Evolutionary conservation across 2,329 filamentous ascomycete genomes (phyloP).

Genomic region (Dothistroma septosporum): DNA sequence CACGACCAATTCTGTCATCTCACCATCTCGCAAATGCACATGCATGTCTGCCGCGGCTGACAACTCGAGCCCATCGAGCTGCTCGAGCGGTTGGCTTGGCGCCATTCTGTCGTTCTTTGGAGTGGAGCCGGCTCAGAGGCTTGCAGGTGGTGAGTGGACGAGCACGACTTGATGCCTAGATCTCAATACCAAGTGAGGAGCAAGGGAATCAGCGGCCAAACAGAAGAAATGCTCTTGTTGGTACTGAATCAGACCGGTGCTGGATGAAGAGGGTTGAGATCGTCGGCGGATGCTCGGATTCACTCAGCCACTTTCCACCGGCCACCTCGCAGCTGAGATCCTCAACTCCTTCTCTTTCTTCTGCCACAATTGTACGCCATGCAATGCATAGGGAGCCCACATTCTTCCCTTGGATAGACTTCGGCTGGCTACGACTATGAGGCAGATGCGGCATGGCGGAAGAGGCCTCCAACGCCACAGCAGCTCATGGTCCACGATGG

Average conservation of each 20-base stretch:
- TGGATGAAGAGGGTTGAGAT: neutral
- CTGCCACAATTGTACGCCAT: constrained; percentile 2
- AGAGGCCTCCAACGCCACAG: constrained; percentile 38
- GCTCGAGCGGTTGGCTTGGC: constrained; percentile 30
- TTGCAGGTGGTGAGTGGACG: neutral
- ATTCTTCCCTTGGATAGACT: constrained; percentile 5
- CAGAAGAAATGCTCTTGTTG: neutral
- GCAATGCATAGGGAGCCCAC: constrained; percentile 17
- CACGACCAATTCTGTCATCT: constrained; percentile 49
- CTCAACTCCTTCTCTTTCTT: neutral
- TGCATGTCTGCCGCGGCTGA: constrained; percentile 50
- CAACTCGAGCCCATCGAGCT: constrained; percentile 43
- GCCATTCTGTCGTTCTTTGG: neutral
- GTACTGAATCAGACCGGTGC: neutral
- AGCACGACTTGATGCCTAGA: neutral
- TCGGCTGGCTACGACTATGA: constrained; percentile 30
- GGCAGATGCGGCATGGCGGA: constrained; percentile 36
- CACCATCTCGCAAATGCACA: constrained; percentile 51
- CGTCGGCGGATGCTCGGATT: neutral
- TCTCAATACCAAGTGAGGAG: neutral
- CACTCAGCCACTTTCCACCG: neutral
- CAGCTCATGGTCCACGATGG: constrained; percentile 41
- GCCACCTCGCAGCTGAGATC: neutral
- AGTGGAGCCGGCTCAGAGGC: too few relatives aligned
- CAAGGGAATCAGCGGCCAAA: neutral